Evolutionary conservation across 768 basidiomycete species (phyloP), one percentile per base, ranked within the genome.

Genomic region (Pilatotrama ljubarskyi): DNA sequence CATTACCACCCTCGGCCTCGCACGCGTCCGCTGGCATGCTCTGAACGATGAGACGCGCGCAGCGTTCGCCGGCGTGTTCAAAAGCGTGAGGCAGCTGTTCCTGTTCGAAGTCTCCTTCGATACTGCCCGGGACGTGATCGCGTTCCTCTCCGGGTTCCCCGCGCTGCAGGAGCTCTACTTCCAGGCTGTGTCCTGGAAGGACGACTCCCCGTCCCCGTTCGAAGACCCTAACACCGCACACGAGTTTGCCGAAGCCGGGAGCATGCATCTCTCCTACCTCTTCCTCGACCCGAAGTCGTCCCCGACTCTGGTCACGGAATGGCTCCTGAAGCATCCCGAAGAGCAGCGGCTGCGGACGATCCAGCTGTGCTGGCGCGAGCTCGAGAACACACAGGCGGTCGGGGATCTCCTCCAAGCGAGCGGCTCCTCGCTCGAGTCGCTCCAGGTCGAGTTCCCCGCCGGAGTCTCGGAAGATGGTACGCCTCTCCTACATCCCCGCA

Each of bases 331-430:
- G 41, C 69, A 68, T 46, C 69, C 69, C 4, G 61, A 62, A 37
- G 67, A 68, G 49, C 62, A 65, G 60, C 64, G 35, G 25, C 64
- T 70, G 51, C 62, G 67, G 35, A 63, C 65, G 11, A 68, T 70
- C 61, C 69, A 70, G 63, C 67, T 70, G 51, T 70, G 69, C 63
- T 70, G 69, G 69, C 59, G 69, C 38, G 69, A 70, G 44, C 57
- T 70, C 37, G 67, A 68, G 41, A 63, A 65, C 55, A 65, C 64
- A 47, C 62, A 66, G 54, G 54, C 63, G 14, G 52, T 70, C 18
- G 69, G 69, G 38, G 67, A 70, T 43, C 59, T 70, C 41, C 61
- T 70, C 22, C 64, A 64, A 36, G 68, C 62, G 26, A 69, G 68
- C 59, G 69, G 68, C 50, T 63, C 67, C 24, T 63, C 66, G 15